Base-by-base conservation (phyloP, 768 basidiomycete genomes). In the Xerocomellus intermedius region DNA sequence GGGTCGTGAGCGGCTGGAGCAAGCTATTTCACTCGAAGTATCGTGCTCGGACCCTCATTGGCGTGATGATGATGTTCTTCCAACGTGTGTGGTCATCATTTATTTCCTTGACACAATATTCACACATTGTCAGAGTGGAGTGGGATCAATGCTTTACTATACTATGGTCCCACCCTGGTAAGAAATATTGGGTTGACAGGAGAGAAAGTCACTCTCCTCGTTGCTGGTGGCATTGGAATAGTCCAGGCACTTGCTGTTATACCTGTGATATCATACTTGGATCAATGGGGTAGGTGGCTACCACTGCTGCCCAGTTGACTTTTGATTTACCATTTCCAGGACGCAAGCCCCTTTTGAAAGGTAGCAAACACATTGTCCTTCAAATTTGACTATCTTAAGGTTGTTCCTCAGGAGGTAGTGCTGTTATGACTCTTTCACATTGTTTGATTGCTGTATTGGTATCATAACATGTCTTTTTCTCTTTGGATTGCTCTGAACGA, bases 81-180 rank as follows among this genome's bases (percentile, higher is more conserved):
- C 91, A 93, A 70, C 91, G 90, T 89, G 59, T 38, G 84, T 71
- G 17, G 44, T 3, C 22, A 42, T 44, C 8, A 38, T 32, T n/a
- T 48, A 17, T 51, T 49, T 24, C 16, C 32, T 45, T 43, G 30
- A 19, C n/a, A 42, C n/a, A 8, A 17, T 48, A 44, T 32, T 54
- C 12, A 55, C 16, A 3, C 2, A 12, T 17, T 24, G 17, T 14
- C 62, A 92, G 89, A 92, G 73, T 92, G 91, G 91, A 86, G 84
- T 54, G 91, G 91, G 2, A 93, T 92, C 58, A 93, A 92, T 63
- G 89, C 91, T 10, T 66, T 93, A 32, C 74, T 92, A 8, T 93
- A 92, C 62, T 93, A 91, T 60, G 90, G 89, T 1, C 91, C 91
- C 1, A 83, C 82, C 0, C 75, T 93, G 3, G 80, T 91, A 43